phyloP scores from a whole-genome alignment of 257 asterid species.

The Solanum habrochaites region DNA sequence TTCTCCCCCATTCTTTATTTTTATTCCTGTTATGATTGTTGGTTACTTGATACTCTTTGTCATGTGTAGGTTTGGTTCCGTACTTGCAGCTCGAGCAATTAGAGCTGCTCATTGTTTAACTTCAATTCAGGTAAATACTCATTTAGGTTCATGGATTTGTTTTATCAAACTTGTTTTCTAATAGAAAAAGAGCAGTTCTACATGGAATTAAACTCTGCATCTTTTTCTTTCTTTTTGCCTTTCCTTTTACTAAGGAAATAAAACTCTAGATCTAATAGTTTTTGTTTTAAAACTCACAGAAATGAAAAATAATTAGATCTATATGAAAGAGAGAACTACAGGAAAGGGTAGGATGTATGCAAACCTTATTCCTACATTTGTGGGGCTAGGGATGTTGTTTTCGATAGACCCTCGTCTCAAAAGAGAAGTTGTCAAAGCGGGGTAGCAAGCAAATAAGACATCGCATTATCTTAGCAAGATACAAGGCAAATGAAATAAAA shows the following conservation, averaged over 20 bases:
- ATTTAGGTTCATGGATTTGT: neutral
- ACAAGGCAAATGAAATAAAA: neutral
- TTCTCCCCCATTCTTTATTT: neutral
- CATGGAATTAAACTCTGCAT: neutral
- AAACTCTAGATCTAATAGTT: neutral
- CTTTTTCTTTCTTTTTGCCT: neutral
- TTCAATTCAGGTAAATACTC: constrained; percentile 76
- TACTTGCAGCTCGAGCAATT: constrained; percentile 82
- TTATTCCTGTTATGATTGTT: neutral
- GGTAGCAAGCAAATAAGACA: neutral
- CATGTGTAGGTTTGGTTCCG: constrained; percentile 62
- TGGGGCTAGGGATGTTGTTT: neutral
- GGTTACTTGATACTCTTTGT: neutral
- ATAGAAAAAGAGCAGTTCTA: neutral
- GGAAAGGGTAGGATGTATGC: neutral
- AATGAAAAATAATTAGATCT: neutral
- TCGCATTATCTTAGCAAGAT: neutral
- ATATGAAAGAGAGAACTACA: neutral
- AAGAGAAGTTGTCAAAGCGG: neutral
- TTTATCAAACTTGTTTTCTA: neutral
- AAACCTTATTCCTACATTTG: neutral
- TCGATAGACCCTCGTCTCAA: neutral
- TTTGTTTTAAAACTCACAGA: neutral
- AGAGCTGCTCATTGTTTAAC: constrained; percentile 99
- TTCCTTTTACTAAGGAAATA: neutral